Conservation (phyloP, 495 filamentous ascomycete species). For the Penicillium cataractarum region DNA sequence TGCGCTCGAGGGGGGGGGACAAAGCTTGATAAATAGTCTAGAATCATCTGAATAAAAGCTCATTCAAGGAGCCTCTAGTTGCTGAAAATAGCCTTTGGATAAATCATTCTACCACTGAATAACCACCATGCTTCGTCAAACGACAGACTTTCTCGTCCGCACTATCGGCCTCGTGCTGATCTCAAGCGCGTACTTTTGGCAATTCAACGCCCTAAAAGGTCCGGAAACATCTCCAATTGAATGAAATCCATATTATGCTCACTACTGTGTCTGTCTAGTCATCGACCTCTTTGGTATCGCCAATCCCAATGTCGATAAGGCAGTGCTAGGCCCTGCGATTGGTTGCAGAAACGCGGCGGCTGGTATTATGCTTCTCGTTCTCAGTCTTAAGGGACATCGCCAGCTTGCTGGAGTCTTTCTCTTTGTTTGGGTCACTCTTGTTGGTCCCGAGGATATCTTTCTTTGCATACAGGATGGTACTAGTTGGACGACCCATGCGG, state of each 20-base stretch:
- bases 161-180: neutral
- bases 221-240: neutral
- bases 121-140: neutral
- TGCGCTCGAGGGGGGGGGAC: neutral
- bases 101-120: neutral
- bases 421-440: neutral
- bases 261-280: neutral
- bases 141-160: neutral
- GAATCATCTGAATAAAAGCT: neutral
- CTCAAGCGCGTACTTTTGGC: neutral
- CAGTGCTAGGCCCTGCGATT: neutral
- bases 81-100: neutral
- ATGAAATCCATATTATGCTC: neutral
- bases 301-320: slow-evolving; percentile 1
- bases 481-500: neutral
- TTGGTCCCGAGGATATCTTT: neutral
- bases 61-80: neutral
- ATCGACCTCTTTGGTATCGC: neutral
- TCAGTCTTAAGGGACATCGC: neutral
- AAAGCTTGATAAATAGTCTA: neutral
- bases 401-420: neutral
- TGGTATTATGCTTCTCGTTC: neutral
- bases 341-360: neutral
- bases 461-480: neutral
- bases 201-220: neutral